Conservation (phyloP, 1,139 yeast genomes). For the Saccharomycopsis crataegensis region DNA sequence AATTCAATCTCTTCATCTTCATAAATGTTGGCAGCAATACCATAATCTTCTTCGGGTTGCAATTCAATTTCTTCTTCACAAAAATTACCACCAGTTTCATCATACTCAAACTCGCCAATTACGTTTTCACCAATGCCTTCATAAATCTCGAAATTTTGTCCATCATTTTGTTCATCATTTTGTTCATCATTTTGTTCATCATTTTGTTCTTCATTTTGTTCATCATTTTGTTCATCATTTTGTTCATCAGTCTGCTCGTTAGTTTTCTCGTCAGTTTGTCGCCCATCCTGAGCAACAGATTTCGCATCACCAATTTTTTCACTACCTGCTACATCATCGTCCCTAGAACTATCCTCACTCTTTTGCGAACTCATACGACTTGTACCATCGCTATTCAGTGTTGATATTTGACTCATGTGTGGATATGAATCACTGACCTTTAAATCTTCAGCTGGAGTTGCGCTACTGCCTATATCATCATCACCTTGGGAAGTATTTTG, state of each 20-base stretch:
- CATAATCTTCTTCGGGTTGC: neutral
- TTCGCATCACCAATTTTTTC: neutral
- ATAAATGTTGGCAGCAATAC: neutral
- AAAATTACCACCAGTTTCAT: neutral
- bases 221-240: neutral
- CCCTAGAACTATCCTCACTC: neutral
- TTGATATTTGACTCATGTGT: too few relatives aligned
- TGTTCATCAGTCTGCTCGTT: neutral
- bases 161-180: neutral
- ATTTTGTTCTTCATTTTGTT: neutral
- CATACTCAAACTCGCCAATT: neutral
- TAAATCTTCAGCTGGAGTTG: neutral
- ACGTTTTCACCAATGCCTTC: neutral
- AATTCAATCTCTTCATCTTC: neutral
- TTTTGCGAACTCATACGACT: neutral
- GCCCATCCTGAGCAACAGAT: neutral
- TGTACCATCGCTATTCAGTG: too few relatives aligned
- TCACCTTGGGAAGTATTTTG: neutral
- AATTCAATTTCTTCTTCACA: neutral
- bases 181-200: neutral
- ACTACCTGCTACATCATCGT: neutral
- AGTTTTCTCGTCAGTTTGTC: neutral
- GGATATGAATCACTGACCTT: too few relatives aligned
- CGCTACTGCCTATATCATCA: neutral
- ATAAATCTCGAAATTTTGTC: neutral